Evolutionary conservation across 2,329 filamentous ascomycete genomes (phyloP).

Genomic region (Ceratocystis harringtonii): DNA sequence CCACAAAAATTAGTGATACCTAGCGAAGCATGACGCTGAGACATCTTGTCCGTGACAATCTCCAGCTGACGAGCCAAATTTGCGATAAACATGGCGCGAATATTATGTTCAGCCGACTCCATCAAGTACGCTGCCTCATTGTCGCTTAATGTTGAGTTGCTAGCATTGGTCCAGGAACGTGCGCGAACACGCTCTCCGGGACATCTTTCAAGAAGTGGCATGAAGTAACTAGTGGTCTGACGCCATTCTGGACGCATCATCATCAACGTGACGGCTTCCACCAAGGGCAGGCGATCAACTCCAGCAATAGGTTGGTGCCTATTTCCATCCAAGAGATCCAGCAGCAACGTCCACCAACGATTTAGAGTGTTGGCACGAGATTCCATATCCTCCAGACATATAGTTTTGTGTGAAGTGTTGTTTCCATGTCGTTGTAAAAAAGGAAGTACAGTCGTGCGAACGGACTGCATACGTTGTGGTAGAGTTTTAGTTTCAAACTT

Average conservation of each 20-base stretch:
- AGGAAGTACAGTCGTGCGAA: conserved; percentile 57
- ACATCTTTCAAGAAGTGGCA: conserved; percentile 43
- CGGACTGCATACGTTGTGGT: conserved; percentile 57
- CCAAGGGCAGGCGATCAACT: conserved; percentile 64
- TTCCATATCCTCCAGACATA: conserved; percentile 72
- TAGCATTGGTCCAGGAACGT: conserved; percentile 36
- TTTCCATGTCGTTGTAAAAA: conserved; percentile 58
- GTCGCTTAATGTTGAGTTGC: conserved; percentile 51
- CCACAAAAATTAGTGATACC: conserved; percentile 73
- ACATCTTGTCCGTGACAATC: conserved; percentile 81
- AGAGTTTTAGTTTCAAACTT: conserved; percentile 49
- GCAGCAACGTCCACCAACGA: conserved; percentile 75
- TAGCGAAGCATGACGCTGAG: conserved; percentile 49
- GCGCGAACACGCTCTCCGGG: conserved; percentile 31
- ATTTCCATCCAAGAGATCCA: conserved; percentile 63
- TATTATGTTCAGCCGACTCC: conserved; percentile 70
- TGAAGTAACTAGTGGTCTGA: conserved; percentile 51
- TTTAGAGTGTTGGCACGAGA: conserved; percentile 64
- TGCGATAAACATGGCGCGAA: conserved; percentile 70
- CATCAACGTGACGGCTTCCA: conserved; percentile 64
- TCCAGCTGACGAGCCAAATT: conserved; percentile 73
- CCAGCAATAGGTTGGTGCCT: conserved; percentile 56
- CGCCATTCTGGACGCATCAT: conserved; percentile 88
- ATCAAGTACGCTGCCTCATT: conserved; percentile 39
- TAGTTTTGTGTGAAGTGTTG: conserved; percentile 46